A percentile compares a stretch with the other conserved stretches of the same genome.
phyloP scores from a whole-genome alignment of 495 filamentous ascomycete species.

The Penicillium fimorum region DNA sequence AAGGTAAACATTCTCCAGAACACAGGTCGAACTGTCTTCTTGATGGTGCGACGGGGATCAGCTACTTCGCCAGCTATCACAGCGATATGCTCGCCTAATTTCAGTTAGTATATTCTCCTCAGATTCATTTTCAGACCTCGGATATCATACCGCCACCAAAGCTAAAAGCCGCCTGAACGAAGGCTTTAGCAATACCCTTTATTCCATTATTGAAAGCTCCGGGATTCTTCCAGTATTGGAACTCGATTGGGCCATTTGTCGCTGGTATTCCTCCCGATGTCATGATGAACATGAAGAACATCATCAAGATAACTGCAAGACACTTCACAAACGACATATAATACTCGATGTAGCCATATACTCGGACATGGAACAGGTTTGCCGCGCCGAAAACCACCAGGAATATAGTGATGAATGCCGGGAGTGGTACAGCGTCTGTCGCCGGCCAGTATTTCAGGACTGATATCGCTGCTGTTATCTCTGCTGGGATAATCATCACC shows the following conservation, averaged over 20 bases:
- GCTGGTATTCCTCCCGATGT: constrained; percentile 31
- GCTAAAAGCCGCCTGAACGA: constrained; percentile 31
- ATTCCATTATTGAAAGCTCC: constrained; percentile 35
- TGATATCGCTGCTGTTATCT: constrained; percentile 31
- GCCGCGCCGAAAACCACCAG: constrained; percentile 19
- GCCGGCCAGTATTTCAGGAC: constrained; percentile 31
- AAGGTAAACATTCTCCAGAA: constrained; percentile 38
- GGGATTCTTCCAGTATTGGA: constrained; percentile 29
- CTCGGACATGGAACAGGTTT: constrained; percentile 26
- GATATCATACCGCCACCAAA: constrained; percentile 27
- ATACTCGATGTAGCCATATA: constrained; percentile 32
- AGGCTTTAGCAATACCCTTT: constrained; percentile 32
- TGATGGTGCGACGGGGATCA: constrained; percentile 27
- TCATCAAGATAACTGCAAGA: constrained; percentile 26
- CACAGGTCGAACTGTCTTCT: constrained; percentile 28
- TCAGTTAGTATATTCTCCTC: not conserved
- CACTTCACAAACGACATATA: constrained; percentile 33
- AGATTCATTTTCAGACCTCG: not conserved
- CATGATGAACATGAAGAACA: constrained; percentile 37
- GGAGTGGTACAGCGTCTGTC: constrained; percentile 24
- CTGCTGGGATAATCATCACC: constrained; percentile 35
- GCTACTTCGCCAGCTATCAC: constrained; percentile 31
- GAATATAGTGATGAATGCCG: constrained; percentile 33
- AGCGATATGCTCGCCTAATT: constrained; percentile 28
- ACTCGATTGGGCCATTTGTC: constrained; percentile 29